These are phyloP conservation scores for Hysterium pulicare DNA, from an alignment of 2,329 filamentous ascomycete genomes.

Conservation along the genomic window DNA sequence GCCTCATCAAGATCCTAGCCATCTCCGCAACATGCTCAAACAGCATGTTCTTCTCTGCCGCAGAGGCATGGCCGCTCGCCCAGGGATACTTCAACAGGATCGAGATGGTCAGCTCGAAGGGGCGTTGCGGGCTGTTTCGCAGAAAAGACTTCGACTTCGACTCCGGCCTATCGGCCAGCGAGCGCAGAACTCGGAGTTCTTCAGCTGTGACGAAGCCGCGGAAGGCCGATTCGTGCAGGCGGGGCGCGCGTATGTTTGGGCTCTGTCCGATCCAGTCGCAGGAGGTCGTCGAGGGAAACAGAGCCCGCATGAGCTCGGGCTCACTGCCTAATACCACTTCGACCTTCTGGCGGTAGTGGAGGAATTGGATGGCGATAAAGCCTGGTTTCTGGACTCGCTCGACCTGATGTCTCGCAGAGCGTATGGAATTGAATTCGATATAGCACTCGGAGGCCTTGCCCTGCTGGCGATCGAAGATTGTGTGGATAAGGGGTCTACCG, in stretches of 20 bases:
- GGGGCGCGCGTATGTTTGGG: background rate
- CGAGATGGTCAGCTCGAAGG: conserved; percentile 49
- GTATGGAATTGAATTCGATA: conserved; percentile 7
- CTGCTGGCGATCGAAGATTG: background rate
- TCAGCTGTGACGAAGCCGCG: conserved; percentile 1
- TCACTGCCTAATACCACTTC: conserved; percentile 46
- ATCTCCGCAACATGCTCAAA: background rate
- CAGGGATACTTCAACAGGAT: conserved; percentile 3
- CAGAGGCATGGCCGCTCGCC: background rate
- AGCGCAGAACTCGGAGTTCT: conserved; percentile 28
- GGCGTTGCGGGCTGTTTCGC: conserved; percentile 50
- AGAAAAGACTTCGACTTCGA: conserved; percentile 45
- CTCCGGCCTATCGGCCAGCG: conserved; percentile 48
- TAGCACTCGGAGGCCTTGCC: background rate
- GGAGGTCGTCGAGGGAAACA: conserved; percentile 53
- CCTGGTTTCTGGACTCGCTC: background rate
- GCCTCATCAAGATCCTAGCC: background rate
- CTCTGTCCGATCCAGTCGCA: background rate
- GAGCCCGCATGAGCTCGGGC: conserved; percentile 47
- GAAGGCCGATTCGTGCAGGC: background rate
- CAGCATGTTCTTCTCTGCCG: background rate
- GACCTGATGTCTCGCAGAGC: conserved; percentile 38
- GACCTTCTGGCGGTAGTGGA: conserved; percentile 44
- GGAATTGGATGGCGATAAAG: conserved; percentile 35
- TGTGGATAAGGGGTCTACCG: conserved; percentile 16